Conservation (phyloP, 108 stramenopile species). For the Craspedostauros australis region DNA sequence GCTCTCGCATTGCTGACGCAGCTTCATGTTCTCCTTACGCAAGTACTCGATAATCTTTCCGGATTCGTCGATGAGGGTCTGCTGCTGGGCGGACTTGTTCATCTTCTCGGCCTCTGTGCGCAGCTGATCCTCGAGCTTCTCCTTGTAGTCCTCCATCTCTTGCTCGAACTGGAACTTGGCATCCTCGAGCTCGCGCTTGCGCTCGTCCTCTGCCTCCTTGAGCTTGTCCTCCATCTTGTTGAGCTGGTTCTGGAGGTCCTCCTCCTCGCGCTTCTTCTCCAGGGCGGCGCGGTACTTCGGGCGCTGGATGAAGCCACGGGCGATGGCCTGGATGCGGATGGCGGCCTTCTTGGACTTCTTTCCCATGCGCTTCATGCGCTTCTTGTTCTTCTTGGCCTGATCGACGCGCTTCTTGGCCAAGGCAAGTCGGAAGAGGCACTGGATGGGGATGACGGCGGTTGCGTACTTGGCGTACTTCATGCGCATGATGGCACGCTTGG, state of each 20-base stretch:
- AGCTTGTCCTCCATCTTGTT: slow-evolving; percentile 45
- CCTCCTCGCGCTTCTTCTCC: slow-evolving; percentile 46
- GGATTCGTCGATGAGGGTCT: slow-evolving; percentile 55
- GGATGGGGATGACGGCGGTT: slow-evolving; percentile 19
- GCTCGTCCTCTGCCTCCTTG: slow-evolving; percentile 45
- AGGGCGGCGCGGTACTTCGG: slow-evolving; percentile 38
- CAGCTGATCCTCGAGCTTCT: slow-evolving; percentile 28
- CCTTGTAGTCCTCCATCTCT: slow-evolving; percentile 48
- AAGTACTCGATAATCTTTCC: slow-evolving; percentile 64
- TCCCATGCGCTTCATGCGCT: slow-evolving; percentile 23
- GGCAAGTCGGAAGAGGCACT: slow-evolving; percentile 20
- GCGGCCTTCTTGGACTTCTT: slow-evolving; percentile 50
- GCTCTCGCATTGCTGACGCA: slow-evolving; percentile 33
- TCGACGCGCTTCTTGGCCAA: slow-evolving; percentile 7
- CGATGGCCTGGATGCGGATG: slow-evolving; percentile 59
- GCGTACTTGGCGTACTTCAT: slow-evolving; percentile 20
- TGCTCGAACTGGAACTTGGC: slow-evolving; percentile 39
- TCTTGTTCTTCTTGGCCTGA: slow-evolving; percentile 34
- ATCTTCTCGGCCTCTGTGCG: slow-evolving; percentile 16
- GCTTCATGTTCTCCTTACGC: slow-evolving; percentile 37
- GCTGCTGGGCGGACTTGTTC: slow-evolving; percentile 40
- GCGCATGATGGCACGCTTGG: slow-evolving; percentile 17
- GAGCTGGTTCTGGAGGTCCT: slow-evolving; percentile 62
- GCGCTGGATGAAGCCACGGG: slow-evolving; percentile 54
- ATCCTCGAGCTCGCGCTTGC: slow-evolving; percentile 42